Percentiles rank a stretch among this genome's conserved stretches.
phyloP scores from a whole-genome alignment of 2,329 filamentous ascomycete genomes.

The Xylaria digitata region DNA sequence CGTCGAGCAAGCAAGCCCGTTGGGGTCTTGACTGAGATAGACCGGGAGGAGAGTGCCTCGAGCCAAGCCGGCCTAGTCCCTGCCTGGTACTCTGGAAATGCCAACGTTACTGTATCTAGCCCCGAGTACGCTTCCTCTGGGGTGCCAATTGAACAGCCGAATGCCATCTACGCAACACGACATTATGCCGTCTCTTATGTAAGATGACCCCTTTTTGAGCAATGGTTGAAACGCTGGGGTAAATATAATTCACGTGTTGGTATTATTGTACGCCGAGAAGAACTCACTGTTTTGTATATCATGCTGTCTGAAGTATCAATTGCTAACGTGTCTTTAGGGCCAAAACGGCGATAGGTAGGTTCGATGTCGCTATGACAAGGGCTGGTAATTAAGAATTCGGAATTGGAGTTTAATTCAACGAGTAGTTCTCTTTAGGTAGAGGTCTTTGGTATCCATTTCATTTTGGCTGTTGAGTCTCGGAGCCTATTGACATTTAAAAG shows the following conservation, averaged over 20 bases:
- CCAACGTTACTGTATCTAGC: background rate
- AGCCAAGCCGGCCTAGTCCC: constrained; percentile 6
- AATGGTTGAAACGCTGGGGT: background rate
- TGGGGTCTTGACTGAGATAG: constrained; percentile 20
- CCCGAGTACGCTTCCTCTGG: background rate
- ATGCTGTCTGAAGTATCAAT: background rate
- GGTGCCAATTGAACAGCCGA: background rate
- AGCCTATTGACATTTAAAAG: too few species aligned
- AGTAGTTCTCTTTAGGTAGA: too few species aligned
- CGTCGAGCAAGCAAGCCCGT: constrained; percentile 11
- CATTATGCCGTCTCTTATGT: constrained; percentile 21
- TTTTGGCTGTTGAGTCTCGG: too few species aligned
- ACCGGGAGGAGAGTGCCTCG: constrained; percentile 5
- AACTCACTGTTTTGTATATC: background rate
- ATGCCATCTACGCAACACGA: constrained; percentile 17
- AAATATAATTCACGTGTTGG: background rate
- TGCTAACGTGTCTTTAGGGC: background rate
- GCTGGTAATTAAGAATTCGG: too few species aligned
- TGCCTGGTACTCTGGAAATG: constrained; percentile 1
- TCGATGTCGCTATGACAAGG: background rate
- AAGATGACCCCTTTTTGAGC: background rate
- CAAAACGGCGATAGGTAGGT: background rate
- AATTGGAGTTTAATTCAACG: too few species aligned
- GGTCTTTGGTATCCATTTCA: too few species aligned
- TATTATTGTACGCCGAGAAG: background rate